Conservation (phyloP, 2,329 filamentous ascomycete species). For the Ophiosphaerella korrae region DNA sequence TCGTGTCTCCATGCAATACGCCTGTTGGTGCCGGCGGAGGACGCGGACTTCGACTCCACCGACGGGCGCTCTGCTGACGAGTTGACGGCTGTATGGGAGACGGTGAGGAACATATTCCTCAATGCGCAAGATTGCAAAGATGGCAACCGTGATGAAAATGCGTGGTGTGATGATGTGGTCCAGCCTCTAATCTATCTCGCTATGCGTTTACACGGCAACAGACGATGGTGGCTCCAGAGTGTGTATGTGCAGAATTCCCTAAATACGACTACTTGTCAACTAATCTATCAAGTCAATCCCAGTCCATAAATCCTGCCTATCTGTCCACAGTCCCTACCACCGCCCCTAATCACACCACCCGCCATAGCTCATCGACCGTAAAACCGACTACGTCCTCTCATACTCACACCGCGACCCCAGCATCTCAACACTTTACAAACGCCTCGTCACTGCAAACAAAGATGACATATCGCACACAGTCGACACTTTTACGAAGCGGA, state of each 20-base stretch:
- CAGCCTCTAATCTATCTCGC: constrained; percentile 8
- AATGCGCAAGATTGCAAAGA: constrained; percentile 21
- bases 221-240: no score
- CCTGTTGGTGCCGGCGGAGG: no score
- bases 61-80: no score
- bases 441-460: constrained; percentile 11
- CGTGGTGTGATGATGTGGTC: constrained; percentile 21
- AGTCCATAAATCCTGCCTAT: constrained; percentile 20
- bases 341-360: constrained; percentile 7
- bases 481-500: constrained; percentile 20
- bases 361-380: constrained; percentile 15
- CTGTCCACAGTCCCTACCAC: constrained; percentile 13
- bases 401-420: constrained; percentile 20
- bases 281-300: constrained; percentile 19
- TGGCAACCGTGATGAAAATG: constrained; percentile 15
- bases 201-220: no score
- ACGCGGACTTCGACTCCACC: no score
- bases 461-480: constrained; percentile 11
- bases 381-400: constrained; percentile 22
- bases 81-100: no score
- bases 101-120: constrained; percentile 1
- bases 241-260: not conserved
- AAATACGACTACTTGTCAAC: not conserved
- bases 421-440: constrained; percentile 20
- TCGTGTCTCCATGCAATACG: no score